Base-by-base conservation (phyloP, 2,329 filamentous ascomycete genomes). In the Leptographium procerum region DNA sequence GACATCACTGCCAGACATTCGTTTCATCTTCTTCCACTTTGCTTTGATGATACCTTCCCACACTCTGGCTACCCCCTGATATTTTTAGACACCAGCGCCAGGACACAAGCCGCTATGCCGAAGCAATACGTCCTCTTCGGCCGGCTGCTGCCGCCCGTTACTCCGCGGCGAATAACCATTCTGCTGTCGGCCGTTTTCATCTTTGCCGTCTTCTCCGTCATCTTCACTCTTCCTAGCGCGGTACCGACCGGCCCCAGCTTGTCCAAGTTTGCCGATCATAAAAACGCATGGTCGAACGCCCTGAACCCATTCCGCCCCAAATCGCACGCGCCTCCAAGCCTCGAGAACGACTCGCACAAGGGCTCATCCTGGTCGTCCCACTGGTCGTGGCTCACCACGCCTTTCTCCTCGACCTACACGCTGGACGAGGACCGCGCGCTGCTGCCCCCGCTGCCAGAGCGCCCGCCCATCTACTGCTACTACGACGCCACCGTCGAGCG, bases 391-490 rank as follows among this genome's bases (percentile, higher is more conserved):
- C 79, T 89, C 65, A 88, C 88, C 61, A 74, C 74, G 57, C 89
- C 91, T 3, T 97, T 96, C 70, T 96, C 91, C 22, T 91, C 85
- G 50, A 82, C 84, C 19, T 78, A 94, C 59, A 86, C 82, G 0
- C 78, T 94, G 59, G 91, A 96, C 67, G 88, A 95, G 69, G 87
- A 88, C 66, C 81, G 90, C 57, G 86, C 88, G 9, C 81, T 97
- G 57, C 83, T 97, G 3, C 94, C 94, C 52, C 88, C 89, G 3
- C 75, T 95, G 31, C 73, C 70, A 52, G 75, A 81, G 34, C 82
- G 92, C 26, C 84, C 87, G 28, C 79, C 84, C 1, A 85, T 97
- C 57, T 97, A 96, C 72, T 96, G 91, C 63, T 97, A 92, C 71
- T 96, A 95, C 69, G 90, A 96, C 66, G 75, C 82, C 13, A 83